Conservation (phyloP, 2,329 filamentous ascomycete genomes). For the Trematosphaeria pertusa region DNA sequence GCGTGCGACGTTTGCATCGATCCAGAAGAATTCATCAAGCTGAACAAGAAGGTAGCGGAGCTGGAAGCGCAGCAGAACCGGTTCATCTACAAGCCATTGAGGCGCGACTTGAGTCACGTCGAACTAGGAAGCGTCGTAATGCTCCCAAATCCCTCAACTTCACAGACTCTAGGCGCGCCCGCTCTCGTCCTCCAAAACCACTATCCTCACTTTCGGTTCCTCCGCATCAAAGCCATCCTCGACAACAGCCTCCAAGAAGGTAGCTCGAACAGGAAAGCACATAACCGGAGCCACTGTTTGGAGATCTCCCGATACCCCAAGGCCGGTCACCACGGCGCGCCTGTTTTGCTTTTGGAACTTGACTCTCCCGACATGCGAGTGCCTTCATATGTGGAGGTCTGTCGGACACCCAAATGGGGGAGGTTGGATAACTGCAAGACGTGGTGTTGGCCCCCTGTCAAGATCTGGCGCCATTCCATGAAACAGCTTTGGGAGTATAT, state of each 20-base stretch:
- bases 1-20: conserved; percentile 13
- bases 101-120: conserved; percentile 12
- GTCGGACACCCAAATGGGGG: background rate
- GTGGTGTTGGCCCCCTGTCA: conserved; percentile 25
- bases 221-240: conserved; percentile 20
- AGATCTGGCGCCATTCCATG: too few species aligned
- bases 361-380: conserved; percentile 21
- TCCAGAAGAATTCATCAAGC: conserved; percentile 15
- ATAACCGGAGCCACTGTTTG: conserved; percentile 8
- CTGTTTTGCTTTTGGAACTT: conserved; percentile 20
- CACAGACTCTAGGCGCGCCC: conserved; percentile 22
- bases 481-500: too few species aligned
- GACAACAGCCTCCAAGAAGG: conserved; percentile 19
- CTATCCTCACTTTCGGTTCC: conserved; percentile 18
- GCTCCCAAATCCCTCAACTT: conserved; percentile 16
- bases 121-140: conserved; percentile 22
- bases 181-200: conserved; percentile 20
- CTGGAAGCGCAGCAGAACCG: conserved; percentile 31
- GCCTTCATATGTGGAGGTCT: conserved; percentile 25
- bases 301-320: conserved; percentile 9
- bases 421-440: conserved; percentile 18
- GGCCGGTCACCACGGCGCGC: conserved; percentile 17
- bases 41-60: conserved; percentile 12
- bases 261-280: background rate
- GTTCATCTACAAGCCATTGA: conserved; percentile 29